phyloP scores from a whole-genome alignment of 2,329 filamentous ascomycete genomes.

The Coccinonectria pachysandricola region DNA sequence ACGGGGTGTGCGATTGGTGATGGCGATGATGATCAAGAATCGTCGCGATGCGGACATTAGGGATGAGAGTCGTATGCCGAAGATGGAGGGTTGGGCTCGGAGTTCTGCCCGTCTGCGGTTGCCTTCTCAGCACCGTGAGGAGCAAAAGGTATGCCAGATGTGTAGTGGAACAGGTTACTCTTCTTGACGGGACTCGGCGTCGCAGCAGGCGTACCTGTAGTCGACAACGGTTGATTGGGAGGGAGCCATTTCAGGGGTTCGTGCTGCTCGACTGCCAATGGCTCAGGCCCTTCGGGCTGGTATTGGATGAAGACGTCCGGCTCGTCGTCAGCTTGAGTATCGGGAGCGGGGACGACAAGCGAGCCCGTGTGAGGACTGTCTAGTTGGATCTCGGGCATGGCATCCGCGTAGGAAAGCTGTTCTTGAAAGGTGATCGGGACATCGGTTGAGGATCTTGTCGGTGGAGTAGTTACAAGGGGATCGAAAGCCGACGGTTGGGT shows the following conservation, averaged over 20 bases:
- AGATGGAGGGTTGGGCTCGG: not conserved
- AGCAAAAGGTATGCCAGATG: conserved; percentile 39
- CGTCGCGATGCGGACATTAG: too few species aligned
- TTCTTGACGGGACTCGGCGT: conserved; percentile 27
- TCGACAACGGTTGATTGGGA: conserved; percentile 32
- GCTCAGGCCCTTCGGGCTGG: conserved; percentile 42
- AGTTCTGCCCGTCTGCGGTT: too few species aligned
- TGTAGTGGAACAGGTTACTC: conserved; percentile 26
- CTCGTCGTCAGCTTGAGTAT: conserved; percentile 15
- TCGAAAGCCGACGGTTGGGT: conserved; percentile 5
- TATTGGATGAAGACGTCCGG: conserved; percentile 41
- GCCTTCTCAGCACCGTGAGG: too few species aligned
- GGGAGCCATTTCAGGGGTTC: conserved; percentile 42
- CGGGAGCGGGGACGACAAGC: conserved; percentile 18
- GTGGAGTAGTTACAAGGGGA: conserved; percentile 10
- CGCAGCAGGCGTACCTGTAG: conserved; percentile 22
- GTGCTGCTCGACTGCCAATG: conserved; percentile 26
- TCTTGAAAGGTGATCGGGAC: conserved; percentile 17
- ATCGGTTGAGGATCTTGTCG: conserved; percentile 16
- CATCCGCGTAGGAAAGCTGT: conserved; percentile 10
- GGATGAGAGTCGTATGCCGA: not conserved
- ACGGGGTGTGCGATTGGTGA: too few species aligned
- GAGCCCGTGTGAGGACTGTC: conserved; percentile 20
- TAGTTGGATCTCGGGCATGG: conserved; percentile 14
- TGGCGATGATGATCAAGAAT: too few species aligned